Evolutionary conservation across 176 grass and related monocot genomes (phyloP), one percentile per base, ranked within the genome.

Genomic region (Rhynchospora pubera): DNA sequence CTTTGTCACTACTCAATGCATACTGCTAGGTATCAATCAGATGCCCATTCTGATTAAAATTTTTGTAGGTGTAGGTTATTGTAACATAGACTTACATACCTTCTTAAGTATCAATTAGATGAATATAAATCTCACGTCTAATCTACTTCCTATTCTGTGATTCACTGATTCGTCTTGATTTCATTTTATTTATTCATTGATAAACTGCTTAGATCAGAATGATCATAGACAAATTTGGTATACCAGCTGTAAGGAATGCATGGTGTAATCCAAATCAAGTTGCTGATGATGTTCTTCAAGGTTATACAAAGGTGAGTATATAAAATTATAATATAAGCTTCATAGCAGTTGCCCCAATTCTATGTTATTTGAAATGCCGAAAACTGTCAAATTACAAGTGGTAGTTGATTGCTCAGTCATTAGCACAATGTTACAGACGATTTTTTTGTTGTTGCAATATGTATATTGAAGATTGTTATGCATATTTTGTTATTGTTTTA

Each of bases 191-290:
- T 69, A 52, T 45, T 30, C 15, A 39, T 78, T 55, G 5, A 52
- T 83, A 86, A 56, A 66, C 90, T 1, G 0, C 58, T 15, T 68
- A 98, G 92, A 65, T 94, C 84, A 91, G 90, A 84, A 80, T 83
- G 85, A 58, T 91, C 68, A 99, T 99, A 81, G 92, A 99, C 83
- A 99, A 99, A 82, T 95, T 95, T 85, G 89, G 92, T 51, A 34
- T 91, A 83, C 8, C 73, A 58, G 92, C 85, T 0, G 84, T 93
- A 71, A 87, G 87, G 39, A 90, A 93, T 85, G 84, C 96, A 84
- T 95, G 96, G 96, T 95, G 86, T 47, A 87, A 99, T 79, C 64
- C 89, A 86, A 91, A 74, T 84, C 90, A 93, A 93, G 86, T 99
- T 57, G 89, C 78, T 6, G 92, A 99, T 84, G 70, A 99, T 90